These are phyloP conservation scores for Trapa incisa DNA, from an alignment of 345 rosid genomes.

Conservation along the genomic window DNA sequence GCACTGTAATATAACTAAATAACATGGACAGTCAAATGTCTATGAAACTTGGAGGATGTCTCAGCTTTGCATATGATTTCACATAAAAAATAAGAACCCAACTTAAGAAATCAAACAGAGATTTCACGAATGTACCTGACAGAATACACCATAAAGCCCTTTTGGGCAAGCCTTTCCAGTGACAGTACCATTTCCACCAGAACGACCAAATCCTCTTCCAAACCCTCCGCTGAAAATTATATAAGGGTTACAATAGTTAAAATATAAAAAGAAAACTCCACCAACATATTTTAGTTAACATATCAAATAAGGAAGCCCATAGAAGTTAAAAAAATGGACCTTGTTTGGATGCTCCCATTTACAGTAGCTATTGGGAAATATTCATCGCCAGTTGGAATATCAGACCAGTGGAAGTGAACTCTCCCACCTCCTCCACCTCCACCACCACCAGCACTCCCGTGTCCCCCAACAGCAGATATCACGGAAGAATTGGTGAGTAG, in stretches of 20 bases:
- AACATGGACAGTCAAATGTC: background rate
- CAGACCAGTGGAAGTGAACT: constrained; percentile 84
- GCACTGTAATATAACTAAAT: background rate
- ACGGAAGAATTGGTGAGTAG: constrained; percentile 39
- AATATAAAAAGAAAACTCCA: background rate
- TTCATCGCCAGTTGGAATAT: constrained; percentile 62
- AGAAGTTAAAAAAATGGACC: constrained; percentile 24
- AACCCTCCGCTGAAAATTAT: constrained; percentile 55
- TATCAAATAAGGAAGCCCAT: background rate
- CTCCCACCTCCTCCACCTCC: constrained; percentile 98
- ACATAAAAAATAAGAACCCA: background rate
- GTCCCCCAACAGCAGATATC: constrained; percentile 64
- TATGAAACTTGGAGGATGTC: background rate
- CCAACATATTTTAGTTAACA: background rate
- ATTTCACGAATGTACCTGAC: constrained; percentile 41
- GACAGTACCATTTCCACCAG: constrained; percentile 64
- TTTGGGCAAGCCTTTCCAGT: constrained; percentile 83
- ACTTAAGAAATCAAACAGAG: background rate
- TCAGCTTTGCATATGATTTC: background rate
- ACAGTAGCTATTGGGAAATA: constrained; percentile 68
- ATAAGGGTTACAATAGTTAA: constrained; percentile 4
- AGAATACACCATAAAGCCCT: constrained; percentile 78
- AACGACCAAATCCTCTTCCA: constrained; percentile 47
- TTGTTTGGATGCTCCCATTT: constrained; percentile 55
- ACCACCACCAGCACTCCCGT: constrained; percentile 65